Evolutionary conservation across 306 rosid species (phyloP).

Genomic region (Vicia sativa): DNA sequence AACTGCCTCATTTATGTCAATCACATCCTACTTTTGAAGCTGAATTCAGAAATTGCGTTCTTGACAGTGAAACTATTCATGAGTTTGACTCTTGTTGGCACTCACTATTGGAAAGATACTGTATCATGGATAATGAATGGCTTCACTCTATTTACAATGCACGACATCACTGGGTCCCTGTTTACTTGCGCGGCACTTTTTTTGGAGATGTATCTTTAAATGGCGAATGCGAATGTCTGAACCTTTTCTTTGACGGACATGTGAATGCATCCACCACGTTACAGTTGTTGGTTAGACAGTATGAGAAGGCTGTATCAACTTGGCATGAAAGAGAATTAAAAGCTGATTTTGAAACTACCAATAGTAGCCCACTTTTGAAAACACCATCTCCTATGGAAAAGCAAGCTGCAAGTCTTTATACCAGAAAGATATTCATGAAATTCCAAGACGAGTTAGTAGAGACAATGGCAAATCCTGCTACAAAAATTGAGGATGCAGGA

Average conservation of each 20-base stretch:
- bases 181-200: constrained; percentile 71
- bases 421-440: constrained; percentile 74
- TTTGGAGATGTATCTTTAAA: constrained; percentile 63
- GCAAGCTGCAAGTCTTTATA: constrained; percentile 82
- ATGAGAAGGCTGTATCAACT: constrained; percentile 72
- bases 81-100: constrained; percentile 82
- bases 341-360: constrained; percentile 75
- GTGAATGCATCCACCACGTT: constrained; percentile 75
- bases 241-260: constrained; percentile 72
- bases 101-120: constrained; percentile 67
- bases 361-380: constrained; percentile 63
- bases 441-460: constrained; percentile 93
- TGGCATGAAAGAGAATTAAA: constrained; percentile 84
- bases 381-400: constrained; percentile 95
- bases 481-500: constrained; percentile 73
- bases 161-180: constrained; percentile 80
- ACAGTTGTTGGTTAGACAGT: constrained; percentile 72
- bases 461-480: constrained; percentile 89
- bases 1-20: constrained; percentile 61
- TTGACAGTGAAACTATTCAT: constrained; percentile 60
- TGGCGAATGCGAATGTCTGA: constrained; percentile 55
- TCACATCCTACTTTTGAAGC: constrained; percentile 67
- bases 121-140: constrained; percentile 80
- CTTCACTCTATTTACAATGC: constrained; percentile 76
- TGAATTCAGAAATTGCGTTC: constrained; percentile 64